phyloP scores from a whole-genome alignment of 2,329 filamentous ascomycete genomes.

The Zasmidium angulare region DNA sequence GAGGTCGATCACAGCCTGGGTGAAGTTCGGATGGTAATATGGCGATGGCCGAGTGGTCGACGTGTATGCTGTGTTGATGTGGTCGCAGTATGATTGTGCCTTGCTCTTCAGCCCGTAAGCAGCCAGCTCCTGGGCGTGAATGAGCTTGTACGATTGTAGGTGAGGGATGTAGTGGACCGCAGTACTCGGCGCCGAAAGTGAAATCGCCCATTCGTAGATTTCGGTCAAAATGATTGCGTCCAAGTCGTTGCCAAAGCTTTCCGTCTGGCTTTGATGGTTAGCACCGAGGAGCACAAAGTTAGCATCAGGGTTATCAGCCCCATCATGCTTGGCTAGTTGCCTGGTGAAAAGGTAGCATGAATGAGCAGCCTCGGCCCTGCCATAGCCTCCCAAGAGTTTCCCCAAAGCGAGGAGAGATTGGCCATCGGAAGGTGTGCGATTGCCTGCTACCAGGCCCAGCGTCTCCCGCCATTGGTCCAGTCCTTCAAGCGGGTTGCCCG shows the following conservation, averaged over 20 bases:
- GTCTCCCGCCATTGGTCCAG: conserved; percentile 95
- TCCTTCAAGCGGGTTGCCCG: conserved; percentile 75
- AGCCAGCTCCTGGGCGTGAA: conserved; percentile 79
- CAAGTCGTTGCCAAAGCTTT: conserved; percentile 72
- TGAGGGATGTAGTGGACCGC: conserved; percentile 64
- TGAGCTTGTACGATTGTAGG: conserved; percentile 85
- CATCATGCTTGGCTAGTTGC: conserved; percentile 69
- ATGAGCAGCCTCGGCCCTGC: conserved; percentile 85
- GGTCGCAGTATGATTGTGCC: conserved; percentile 88
- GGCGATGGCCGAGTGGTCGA: conserved; percentile 79
- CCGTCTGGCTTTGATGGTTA: conserved; percentile 70
- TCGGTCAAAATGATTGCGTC: conserved; percentile 94
- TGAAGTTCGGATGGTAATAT: conserved; percentile 77
- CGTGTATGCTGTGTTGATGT: conserved; percentile 72
- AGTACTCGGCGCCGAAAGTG: conserved; percentile 56
- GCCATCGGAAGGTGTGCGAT: conserved; percentile 77
- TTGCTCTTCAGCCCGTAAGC: conserved; percentile 80
- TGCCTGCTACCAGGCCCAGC: conserved; percentile 78
- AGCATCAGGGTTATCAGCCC: conserved; percentile 75
- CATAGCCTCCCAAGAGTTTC: conserved; percentile 78
- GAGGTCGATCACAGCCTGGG: conserved; percentile 78
- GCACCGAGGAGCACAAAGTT: conserved; percentile 82
- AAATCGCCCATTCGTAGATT: conserved; percentile 86
- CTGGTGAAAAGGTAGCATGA: conserved; percentile 90
- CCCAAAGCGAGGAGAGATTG: conserved; percentile 78